Evolutionary conservation across 805 yeast genomes (phyloP).

Genomic region (Candida saitoana): DNA sequence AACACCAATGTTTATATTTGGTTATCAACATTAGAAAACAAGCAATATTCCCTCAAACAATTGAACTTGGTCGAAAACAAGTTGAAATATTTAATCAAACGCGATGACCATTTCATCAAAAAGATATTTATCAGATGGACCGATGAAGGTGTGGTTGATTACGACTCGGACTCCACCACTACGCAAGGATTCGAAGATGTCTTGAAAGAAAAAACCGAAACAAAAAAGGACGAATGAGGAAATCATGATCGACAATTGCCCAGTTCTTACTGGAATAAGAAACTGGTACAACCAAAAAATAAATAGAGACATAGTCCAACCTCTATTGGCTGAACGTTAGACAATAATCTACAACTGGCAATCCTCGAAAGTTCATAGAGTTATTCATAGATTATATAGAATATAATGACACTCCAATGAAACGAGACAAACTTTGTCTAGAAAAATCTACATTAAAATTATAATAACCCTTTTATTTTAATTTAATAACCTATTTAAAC

Average conservation of each 20-base stretch:
- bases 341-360: no score
- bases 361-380: no score
- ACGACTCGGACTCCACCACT: not conserved
- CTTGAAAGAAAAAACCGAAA: not conserved
- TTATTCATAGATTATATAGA: not conserved
- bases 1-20: conserved; percentile 40
- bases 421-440: no score
- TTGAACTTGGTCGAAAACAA: conserved; percentile 29
- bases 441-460: not conserved
- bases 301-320: no score
- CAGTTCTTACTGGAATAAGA: not conserved
- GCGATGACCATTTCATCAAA: conserved; percentile 40
- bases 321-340: no score
- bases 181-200: conserved; percentile 1
- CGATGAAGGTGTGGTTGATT: conserved; percentile 12
- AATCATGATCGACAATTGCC: no score
- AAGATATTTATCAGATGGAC: conserved; percentile 37
- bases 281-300: no score
- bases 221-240: not conserved
- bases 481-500: not conserved
- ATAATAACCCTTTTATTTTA: not conserved
- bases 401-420: no score
- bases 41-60: conserved; percentile 22
- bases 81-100: conserved; percentile 31
- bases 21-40: conserved; percentile 23